Conservation (phyloP, 352 stramenopile genomes). For the Phytophthora sp. region DNA sequence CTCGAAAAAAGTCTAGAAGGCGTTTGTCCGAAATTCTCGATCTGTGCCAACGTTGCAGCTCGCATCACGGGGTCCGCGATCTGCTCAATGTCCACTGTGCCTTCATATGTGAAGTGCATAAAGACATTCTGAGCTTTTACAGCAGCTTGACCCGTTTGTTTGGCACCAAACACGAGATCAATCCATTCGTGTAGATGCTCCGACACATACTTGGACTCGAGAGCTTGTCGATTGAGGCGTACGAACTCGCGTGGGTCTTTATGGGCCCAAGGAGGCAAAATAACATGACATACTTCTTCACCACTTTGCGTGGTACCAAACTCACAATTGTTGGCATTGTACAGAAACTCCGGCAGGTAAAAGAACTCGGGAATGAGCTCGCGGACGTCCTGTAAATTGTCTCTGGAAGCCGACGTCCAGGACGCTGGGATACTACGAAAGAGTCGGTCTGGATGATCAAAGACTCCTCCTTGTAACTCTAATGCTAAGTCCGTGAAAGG, state of each 20-base stretch:
- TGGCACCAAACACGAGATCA: slow-evolving; percentile 97
- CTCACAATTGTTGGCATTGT: slow-evolving; percentile 74
- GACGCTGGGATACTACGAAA: slow-evolving; percentile 96
- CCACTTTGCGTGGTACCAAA: slow-evolving; percentile 82
- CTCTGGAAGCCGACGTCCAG: slow-evolving; percentile 93
- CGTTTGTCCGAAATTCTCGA: slow-evolving; percentile 92
- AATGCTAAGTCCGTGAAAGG: slow-evolving; percentile 80
- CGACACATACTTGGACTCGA: slow-evolving; percentile 97
- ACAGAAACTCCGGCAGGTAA: slow-evolving; percentile 81
- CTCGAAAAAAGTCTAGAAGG: slow-evolving; percentile 77
- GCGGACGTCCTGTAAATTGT: slow-evolving; percentile 90
- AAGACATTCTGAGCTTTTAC: slow-evolving; percentile 95
- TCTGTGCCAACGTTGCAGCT: slow-evolving; percentile 91
- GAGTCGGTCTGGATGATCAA: slow-evolving; percentile 96
- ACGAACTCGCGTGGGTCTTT: slow-evolving; percentile 94
- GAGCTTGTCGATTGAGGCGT: slow-evolving; percentile 92
- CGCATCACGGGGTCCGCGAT: slow-evolving; percentile 91
- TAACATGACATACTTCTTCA: slow-evolving; percentile 92
- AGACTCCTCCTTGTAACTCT: slow-evolving; percentile 77
- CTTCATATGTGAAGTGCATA: slow-evolving; percentile 88
- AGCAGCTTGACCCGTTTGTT: slow-evolving; percentile 93
- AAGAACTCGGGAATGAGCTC: slow-evolving; percentile 86
- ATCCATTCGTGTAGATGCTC: slow-evolving; percentile 98
- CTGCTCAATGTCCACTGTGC: slow-evolving; percentile 77
- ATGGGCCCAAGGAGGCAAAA: slow-evolving; percentile 94